Evolutionary conservation across 495 filamentous ascomycete species (phyloP), one percentile per base, ranked within the genome.

Genomic region (Aspergillus coremiiformis): DNA sequence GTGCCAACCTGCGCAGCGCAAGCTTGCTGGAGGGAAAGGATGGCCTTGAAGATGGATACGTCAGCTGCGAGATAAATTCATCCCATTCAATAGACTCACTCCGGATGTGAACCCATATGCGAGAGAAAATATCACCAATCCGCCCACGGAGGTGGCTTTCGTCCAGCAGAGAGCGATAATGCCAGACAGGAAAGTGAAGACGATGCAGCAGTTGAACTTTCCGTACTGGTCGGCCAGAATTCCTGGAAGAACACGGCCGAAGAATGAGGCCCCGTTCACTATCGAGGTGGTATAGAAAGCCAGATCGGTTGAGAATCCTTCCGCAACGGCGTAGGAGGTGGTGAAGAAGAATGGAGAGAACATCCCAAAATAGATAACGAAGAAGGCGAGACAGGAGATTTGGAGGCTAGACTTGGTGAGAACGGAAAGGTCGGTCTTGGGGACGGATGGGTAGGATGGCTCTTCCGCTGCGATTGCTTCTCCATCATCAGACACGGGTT

Each of bases 191-290:
- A 70, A 67, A 0, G 74, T 71, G 44, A 82, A 80, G 3, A 81
- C 21, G n/a, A 87, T 74, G 63, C 83, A 83, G 29, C 75, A 71
- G 63, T 90, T 90, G 71, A 81, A 90, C 22, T 80, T 76, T 0
- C 87, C 88, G 26, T 86, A 62, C 49, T 73, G 76, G 62, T 93
- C 88, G 12, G 83, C 87, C 0, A 85, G 10, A 50, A 82, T 72
- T 6, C 84, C 86, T 55, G 59, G 64, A 3, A 72, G 29, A 0
- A 71, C 60, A 0, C 66, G 65, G n/a, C 73, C 71, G 32, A 73
- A 67, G 32, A 71, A 65, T 0, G 71, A 74, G 14, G 72, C 66
- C 0, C 61, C 74, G 49, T 77, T 77, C 26, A 78, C 60, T n/a
- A 78, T 72, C 1, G 70, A 69, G 4, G 77, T 55, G 1, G 72